Base-by-base conservation (phyloP, 2,329 filamentous ascomycete species). In the Chaetomiaceae sp. region DNA sequence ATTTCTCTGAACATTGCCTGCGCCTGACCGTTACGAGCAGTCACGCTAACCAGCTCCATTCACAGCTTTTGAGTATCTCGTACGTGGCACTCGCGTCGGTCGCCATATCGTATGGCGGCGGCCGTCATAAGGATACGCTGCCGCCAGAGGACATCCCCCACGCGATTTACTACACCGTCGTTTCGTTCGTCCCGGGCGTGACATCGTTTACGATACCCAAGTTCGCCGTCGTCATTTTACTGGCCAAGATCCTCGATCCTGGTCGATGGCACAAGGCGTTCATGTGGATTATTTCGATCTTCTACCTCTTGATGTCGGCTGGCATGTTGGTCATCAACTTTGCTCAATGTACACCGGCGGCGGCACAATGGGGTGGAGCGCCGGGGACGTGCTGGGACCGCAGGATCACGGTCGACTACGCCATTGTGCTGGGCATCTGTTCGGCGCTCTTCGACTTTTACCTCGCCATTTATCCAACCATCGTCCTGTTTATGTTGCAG, bases 191-290 rank as follows among this genome's bases (percentile, higher is more conserved):
- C 1, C 66, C 69, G 4, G 71, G 71, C 4, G 61, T 75, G 3
- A 53, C 69, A 52, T 68, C 69, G 7, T 73, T 75, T 50, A 66
- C 62, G 1, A 50, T 74, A 0, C 73, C 73, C 4, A 75, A 75
- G 62, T 62, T 74, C 8, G 71, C 71, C 32, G 70, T 73, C 36
- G 65, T 72, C 9, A 65, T 67, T 3, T 63, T 75, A 1, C 64
- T 75, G 3, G 65, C 64, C 5, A 67, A 67, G 14, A 61, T 75
- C 5, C 60, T 74, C 48, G 68, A 69, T 51, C 71, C 73, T 1
- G 61, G 64, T 23, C 56, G 53, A 16, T 29, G 45, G 8, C 72
- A 45, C 20, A 34, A 16, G 14, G 16, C 16, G 7, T 10, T 73
- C 44, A 65, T 75, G 33, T 75, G 72, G 72, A 27, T 51, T 0